Percentiles rank a stretch among this genome's conserved stretches.
Conservation (phyloP, 139 green algal genomes). For the Microglena sp. region DNA sequence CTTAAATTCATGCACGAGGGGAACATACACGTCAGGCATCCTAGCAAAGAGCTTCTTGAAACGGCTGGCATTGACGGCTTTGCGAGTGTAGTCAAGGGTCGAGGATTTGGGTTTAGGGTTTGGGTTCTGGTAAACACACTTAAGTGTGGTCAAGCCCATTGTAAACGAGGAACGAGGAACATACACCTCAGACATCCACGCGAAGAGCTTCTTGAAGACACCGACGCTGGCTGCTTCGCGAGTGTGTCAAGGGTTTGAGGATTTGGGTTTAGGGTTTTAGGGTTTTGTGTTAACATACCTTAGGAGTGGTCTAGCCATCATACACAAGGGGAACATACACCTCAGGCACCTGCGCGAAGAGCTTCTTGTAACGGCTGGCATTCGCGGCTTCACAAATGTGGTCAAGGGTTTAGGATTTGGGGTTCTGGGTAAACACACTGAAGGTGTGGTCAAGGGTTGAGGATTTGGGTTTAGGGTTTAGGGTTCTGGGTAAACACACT, state of each 20-base stretch:
- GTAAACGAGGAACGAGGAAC: constrained; percentile 21
- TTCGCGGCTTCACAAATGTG: too few species aligned
- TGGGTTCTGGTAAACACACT: too few species aligned
- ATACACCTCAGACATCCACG: constrained; percentile 56
- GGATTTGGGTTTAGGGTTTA: too few species aligned
- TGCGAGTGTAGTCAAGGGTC: constrained; percentile 73
- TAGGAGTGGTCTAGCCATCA: constrained; percentile 34
- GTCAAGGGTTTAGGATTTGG: too few species aligned
- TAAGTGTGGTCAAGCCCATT: constrained; percentile 40
- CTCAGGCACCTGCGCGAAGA: constrained; percentile 53
- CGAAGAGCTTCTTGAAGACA: constrained; percentile 47
- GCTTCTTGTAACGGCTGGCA: constrained; percentile 47
- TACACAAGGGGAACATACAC: constrained; percentile 35
- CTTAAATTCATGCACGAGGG: constrained; percentile 21
- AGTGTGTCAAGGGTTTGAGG: too few species aligned
- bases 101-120: too few species aligned
- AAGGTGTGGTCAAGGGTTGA: too few species aligned
- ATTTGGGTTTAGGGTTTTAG: too few species aligned
- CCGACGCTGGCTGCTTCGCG: too few species aligned
- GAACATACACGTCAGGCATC: constrained; percentile 45
- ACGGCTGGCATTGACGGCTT: constrained; percentile 55
- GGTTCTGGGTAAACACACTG: too few species aligned
- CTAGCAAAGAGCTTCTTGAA: constrained; percentile 33
- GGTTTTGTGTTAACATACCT: too few species aligned
- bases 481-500: too few species aligned